Conservation (phyloP, 1,139 yeast genomes). For the Insectozyma bohioensis region DNA sequence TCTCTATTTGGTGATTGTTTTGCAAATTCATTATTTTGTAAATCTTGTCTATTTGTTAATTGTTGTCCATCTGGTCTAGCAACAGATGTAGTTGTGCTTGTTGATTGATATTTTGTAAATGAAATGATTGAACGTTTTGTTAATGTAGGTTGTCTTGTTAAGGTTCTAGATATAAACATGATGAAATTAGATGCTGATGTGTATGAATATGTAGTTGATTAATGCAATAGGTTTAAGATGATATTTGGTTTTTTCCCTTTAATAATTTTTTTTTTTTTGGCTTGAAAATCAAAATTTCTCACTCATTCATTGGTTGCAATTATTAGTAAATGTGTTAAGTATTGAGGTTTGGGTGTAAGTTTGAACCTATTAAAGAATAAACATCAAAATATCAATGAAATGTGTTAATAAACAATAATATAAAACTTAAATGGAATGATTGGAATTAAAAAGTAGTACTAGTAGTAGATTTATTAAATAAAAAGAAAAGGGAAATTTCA, state of each 20-base stretch:
- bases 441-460: too few species aligned
- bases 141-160: not conserved
- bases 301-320: slow-evolving; percentile 9
- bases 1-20: slow-evolving; percentile 77
- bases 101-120: slow-evolving; percentile 7
- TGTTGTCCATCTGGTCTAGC: slow-evolving; percentile 13
- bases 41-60: slow-evolving; percentile 38
- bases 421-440: too few species aligned
- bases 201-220: not conserved
- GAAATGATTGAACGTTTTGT: slow-evolving; percentile 4
- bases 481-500: too few species aligned
- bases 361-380: too few species aligned
- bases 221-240: too few species aligned
- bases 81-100: slow-evolving; percentile 1
- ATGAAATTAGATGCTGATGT: slow-evolving; percentile 4
- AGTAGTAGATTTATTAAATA: too few species aligned
- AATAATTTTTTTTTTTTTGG: slow-evolving; percentile 1
- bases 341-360: slow-evolving; percentile 9
- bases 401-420: not conserved
- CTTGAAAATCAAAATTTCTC: slow-evolving; percentile 10
- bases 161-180: too few species aligned
- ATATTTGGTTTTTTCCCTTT: too few species aligned
- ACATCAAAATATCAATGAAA: too few species aligned
- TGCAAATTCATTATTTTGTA: slow-evolving; percentile 33
- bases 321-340: slow-evolving; percentile 2